Evolutionary conservation across 2,329 filamentous ascomycete species (phyloP).

Genomic region (Aspergillus novoparasiticus): DNA sequence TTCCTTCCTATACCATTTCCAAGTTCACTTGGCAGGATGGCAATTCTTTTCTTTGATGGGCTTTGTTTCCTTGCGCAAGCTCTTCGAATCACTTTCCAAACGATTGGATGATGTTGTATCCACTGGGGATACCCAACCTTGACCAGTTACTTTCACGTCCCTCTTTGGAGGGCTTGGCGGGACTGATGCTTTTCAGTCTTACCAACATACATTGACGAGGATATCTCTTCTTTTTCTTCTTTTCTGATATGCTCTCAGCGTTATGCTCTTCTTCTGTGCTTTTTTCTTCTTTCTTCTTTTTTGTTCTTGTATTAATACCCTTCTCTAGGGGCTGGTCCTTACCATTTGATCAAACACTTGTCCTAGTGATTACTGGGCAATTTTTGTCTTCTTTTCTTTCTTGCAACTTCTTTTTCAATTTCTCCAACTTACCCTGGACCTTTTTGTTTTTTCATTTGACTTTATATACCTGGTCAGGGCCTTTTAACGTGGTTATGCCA

Average conservation of each 20-base stretch:
- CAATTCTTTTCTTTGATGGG: neutral
- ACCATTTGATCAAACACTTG: constrained; percentile 29
- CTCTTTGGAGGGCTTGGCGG: constrained; percentile 2
- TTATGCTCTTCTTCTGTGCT: constrained; percentile 10
- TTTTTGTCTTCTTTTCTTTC: constrained; percentile 17
- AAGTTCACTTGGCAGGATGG: constrained; percentile 1
- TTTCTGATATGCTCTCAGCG: constrained; percentile 19
- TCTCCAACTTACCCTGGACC: constrained; percentile 18
- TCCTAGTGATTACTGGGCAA: constrained; percentile 28
- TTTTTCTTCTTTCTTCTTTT: constrained; percentile 6
- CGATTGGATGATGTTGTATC: constrained; percentile 4
- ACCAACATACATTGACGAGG: constrained; percentile 15
- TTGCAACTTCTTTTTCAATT: neutral
- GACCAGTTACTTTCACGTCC: constrained; percentile 2
- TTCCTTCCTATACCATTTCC: neutral
- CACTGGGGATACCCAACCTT: constrained; percentile 1
- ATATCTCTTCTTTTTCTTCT: constrained; percentile 15
- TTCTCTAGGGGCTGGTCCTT: constrained; percentile 43
- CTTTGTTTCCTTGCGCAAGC: neutral
- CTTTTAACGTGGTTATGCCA: constrained; percentile 44
- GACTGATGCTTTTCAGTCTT: neutral
- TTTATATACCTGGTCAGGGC: constrained; percentile 27
- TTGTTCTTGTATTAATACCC: constrained; percentile 26
- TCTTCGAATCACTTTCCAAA: neutral
- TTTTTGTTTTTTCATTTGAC: constrained; percentile 24